These are phyloP conservation scores for Ganoderma resinaceum DNA, from an alignment of 1,284 basidiomycete genomes.

Conservation along the genomic window DNA sequence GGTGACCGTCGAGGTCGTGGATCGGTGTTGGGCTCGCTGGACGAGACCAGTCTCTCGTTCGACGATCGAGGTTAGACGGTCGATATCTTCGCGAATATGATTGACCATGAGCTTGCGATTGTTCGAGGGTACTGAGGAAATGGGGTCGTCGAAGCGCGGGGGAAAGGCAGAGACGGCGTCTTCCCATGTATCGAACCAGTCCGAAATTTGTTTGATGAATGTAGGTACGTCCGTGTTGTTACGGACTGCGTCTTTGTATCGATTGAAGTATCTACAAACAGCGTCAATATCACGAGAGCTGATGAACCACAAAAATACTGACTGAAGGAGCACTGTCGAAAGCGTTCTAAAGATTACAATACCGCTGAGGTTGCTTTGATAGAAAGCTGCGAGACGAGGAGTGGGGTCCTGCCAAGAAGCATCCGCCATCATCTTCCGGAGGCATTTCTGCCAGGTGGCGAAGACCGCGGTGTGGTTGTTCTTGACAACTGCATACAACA, in stretches of 20 bases:
- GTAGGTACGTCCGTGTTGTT: constrained; percentile 50
- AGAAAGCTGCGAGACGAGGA: constrained; percentile 27
- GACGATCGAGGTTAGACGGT: constrained; percentile 55
- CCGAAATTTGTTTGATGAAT: constrained; percentile 49
- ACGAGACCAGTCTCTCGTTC: constrained; percentile 45
- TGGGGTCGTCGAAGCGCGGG: constrained; percentile 46
- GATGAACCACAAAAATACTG: background rate
- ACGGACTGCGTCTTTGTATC: constrained; percentile 62
- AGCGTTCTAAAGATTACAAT: constrained; percentile 53
- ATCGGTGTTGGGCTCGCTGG: constrained; percentile 34
- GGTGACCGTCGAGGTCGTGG: constrained; percentile 41
- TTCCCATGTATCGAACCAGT: constrained; percentile 58
- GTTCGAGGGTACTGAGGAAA: constrained; percentile 33
- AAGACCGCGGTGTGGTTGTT: constrained; percentile 49
- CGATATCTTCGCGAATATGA: constrained; percentile 48
- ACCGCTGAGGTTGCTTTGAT: constrained; percentile 41
- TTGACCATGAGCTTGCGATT: constrained; percentile 48
- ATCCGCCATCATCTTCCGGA: constrained; percentile 48
- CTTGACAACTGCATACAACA: constrained; percentile 60
- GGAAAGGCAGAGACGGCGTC: constrained; percentile 44
- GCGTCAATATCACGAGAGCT: background rate
- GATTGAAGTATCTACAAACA: constrained; percentile 56
- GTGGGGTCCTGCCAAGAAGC: constrained; percentile 44
- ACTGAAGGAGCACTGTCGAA: constrained; percentile 61
- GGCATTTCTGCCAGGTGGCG: constrained; percentile 48